Conservation (phyloP, 1,139 yeast species). For the Nadsonia commutata region DNA sequence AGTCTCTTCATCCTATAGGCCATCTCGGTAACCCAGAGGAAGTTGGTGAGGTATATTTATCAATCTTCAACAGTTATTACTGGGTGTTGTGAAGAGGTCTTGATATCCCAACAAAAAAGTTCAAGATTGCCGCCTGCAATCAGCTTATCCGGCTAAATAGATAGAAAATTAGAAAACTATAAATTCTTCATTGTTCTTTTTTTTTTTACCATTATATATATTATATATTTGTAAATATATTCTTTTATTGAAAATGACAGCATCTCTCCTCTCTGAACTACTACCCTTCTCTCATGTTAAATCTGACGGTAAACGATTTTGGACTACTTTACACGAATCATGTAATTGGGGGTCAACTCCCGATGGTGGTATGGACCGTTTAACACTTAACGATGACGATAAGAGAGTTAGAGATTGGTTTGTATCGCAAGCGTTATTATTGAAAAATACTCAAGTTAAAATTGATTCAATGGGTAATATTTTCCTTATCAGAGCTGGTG, state of each 20-base stretch:
- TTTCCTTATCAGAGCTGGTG: conserved; percentile 50
- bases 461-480: conserved; percentile 56
- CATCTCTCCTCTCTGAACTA: no score
- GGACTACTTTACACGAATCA: conserved; percentile 46
- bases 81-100: no score
- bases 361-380: conserved; percentile 45
- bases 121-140: no score
- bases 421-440: conserved; percentile 31
- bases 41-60: not conserved
- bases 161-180: no score
- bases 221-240: no score
- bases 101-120: no score
- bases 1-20: not conserved
- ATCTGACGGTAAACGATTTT: conserved; percentile 30
- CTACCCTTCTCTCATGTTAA: no score
- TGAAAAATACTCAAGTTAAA: conserved; percentile 40
- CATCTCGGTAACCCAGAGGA: not conserved
- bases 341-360: conserved; percentile 48
- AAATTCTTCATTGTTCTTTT: no score
- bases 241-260: no score
- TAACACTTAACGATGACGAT: conserved; percentile 48
- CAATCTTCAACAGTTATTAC: not conserved
- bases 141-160: no score
- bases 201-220: no score
- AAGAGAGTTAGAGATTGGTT: conserved; percentile 60